Evolutionary conservation across 495 filamentous ascomycete species (phyloP).

Genomic region (Annulohypoxylon bovei): DNA sequence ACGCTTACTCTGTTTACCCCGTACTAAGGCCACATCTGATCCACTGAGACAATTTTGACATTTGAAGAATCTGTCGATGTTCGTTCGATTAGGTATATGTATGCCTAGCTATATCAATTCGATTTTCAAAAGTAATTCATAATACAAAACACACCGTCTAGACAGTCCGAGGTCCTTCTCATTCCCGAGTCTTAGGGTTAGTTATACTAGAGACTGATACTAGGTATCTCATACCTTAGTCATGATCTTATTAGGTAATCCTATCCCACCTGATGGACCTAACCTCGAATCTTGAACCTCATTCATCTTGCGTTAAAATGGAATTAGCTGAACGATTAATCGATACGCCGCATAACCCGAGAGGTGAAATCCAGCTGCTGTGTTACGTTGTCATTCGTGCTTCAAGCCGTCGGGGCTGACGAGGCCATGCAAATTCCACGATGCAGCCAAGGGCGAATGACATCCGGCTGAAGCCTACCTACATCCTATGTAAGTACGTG

Average conservation of each 20-base stretch:
- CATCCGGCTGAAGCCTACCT: not conserved
- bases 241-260: not conserved
- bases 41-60: not conserved
- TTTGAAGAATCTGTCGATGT: not conserved
- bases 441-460: constrained; percentile 4
- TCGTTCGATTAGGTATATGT: not conserved
- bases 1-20: not conserved
- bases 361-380: constrained; percentile 11
- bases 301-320: no score
- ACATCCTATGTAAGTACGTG: no score
- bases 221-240: not conserved
- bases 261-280: not conserved
- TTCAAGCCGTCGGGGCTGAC: not conserved
- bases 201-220: no score
- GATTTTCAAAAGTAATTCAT: no score
- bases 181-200: no score
- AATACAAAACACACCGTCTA: not conserved
- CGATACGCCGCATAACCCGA: not conserved
- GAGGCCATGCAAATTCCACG: not conserved
- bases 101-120: not conserved
- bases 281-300: no score
- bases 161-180: no score
- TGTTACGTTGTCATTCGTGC: constrained; percentile 14
- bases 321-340: not conserved
- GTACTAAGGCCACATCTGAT: constrained; percentile 1